A percentile compares a stretch with the other conserved stretches of the same genome.
Evolutionary conservation across 108 stramenopile species (phyloP).

Genomic region (Cylindrotheca closterium): DNA sequence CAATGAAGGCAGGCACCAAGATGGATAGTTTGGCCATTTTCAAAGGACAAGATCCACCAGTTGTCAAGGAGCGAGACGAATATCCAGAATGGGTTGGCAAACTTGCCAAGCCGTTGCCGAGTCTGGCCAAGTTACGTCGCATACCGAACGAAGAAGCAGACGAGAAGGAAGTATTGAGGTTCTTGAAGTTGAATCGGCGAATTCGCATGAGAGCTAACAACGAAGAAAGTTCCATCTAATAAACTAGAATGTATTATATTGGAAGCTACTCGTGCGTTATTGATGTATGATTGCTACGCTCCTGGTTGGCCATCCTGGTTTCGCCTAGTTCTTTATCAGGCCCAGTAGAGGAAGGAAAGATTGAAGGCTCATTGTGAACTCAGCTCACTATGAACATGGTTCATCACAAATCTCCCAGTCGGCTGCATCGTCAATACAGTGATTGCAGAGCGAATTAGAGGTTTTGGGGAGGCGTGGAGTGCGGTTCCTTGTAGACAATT

Average conservation of each 20-base stretch:
- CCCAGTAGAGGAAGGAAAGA: too few relatives aligned
- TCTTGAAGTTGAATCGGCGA: slow-evolving; percentile 63
- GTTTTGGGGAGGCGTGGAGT: too few relatives aligned
- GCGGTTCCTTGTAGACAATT: too few relatives aligned
- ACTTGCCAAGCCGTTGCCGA: slow-evolving; percentile 38
- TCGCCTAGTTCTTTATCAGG: not conserved
- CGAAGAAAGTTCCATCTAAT: slow-evolving; percentile 25
- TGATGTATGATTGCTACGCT: not conserved
- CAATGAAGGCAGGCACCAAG: slow-evolving; percentile 61
- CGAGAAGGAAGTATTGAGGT: slow-evolving; percentile 55
- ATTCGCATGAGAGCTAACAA: slow-evolving; percentile 55
- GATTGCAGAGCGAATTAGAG: too few relatives aligned
- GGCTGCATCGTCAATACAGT: too few relatives aligned
- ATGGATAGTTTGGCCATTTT: slow-evolving; percentile 49
- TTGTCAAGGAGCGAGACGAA: slow-evolving; percentile 38
- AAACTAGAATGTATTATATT: not conserved
- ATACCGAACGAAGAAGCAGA: slow-evolving; percentile 61
- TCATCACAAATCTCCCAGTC: too few relatives aligned
- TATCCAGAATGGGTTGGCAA: slow-evolving; percentile 67
- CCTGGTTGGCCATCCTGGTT: not conserved
- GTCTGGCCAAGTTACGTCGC: slow-evolving; percentile 54
- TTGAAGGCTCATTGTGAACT: too few relatives aligned
- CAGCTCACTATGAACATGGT: too few relatives aligned
- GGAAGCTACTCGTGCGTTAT: not conserved
- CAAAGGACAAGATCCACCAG: slow-evolving; percentile 42